phyloP scores from a whole-genome alignment of 345 rosid genomes.

The Brassica carinata region DNA sequence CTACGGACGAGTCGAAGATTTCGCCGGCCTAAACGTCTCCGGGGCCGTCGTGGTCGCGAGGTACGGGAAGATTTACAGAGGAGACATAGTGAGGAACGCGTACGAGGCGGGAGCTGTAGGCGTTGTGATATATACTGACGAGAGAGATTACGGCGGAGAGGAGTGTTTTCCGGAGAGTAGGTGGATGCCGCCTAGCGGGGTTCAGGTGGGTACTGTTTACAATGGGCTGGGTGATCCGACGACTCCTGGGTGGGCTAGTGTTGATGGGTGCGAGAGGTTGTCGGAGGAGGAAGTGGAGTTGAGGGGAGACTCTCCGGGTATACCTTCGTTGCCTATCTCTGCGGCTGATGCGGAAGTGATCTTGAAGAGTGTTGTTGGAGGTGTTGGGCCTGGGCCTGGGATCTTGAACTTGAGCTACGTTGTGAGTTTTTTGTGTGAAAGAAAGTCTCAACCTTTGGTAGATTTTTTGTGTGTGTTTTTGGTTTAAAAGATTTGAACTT shows the following conservation, averaged over 20 bases:
- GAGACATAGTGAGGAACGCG: slow-evolving; percentile 74
- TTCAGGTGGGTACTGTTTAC: slow-evolving; percentile 77
- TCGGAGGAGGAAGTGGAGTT: slow-evolving; percentile 56
- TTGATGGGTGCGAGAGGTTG: slow-evolving; percentile 69
- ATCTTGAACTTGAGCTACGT: slow-evolving; percentile 58
- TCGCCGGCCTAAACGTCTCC: slow-evolving; percentile 47
- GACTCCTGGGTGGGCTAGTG: slow-evolving; percentile 89
- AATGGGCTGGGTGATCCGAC: slow-evolving; percentile 70
- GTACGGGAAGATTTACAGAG: slow-evolving; percentile 72
- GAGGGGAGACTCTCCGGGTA: slow-evolving; percentile 55
- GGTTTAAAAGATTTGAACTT: background rate
- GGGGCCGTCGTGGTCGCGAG: slow-evolving; percentile 61
- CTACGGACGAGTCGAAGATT: slow-evolving; percentile 76
- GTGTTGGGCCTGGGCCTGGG: slow-evolving; percentile 83
- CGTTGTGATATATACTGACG: slow-evolving; percentile 59
- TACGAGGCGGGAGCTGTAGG: slow-evolving; percentile 71
- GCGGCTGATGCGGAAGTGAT: slow-evolving; percentile 71
- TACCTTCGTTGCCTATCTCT: slow-evolving; percentile 64
- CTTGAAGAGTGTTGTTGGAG: slow-evolving; percentile 55
- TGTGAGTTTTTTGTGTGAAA: slow-evolving; percentile 43
- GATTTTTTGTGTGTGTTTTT: background rate
- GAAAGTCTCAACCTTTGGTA: background rate
- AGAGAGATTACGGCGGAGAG: slow-evolving; percentile 60
- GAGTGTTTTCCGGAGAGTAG: slow-evolving; percentile 64
- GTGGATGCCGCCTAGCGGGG: slow-evolving; percentile 90